phyloP scores from a whole-genome alignment of 371 early-diverging fungal species.

The Syncephalastrum racemosum region DNA sequence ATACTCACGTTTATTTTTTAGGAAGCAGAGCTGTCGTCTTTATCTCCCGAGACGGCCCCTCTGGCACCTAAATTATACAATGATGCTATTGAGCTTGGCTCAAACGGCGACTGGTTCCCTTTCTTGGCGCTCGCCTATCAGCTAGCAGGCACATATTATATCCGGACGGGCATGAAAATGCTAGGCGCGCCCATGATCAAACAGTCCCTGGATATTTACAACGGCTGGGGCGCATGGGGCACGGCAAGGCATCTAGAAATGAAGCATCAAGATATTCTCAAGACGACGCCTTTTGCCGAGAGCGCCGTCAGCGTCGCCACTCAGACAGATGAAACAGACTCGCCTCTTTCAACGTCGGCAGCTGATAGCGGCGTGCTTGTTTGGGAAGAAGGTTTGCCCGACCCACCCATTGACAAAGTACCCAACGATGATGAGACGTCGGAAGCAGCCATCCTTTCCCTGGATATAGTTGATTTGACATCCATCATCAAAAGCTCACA shows the following conservation, averaged over 20 bases:
- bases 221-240: conserved; percentile 41
- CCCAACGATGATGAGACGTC: conserved; percentile 22
- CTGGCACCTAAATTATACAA: conserved; percentile 20
- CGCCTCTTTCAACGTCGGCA: conserved; percentile 3
- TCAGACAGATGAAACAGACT: conserved; percentile 33
- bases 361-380: conserved; percentile 8
- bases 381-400: conserved; percentile 16
- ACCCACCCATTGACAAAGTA: conserved; percentile 26
- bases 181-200: conserved; percentile 30
- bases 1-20: conserved; percentile 7
- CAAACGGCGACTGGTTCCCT: conserved; percentile 28
- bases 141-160: conserved; percentile 27
- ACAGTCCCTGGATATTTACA: conserved; percentile 32
- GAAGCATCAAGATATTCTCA: conserved; percentile 18
- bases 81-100: conserved; percentile 26
- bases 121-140: conserved; percentile 34
- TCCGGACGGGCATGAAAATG: conserved; percentile 25
- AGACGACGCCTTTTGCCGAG: not conserved
- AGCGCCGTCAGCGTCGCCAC: conserved; percentile 17
- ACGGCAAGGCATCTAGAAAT: conserved; percentile 29
- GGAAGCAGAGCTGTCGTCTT: conserved; percentile 35
- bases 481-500: conserved; percentile 51
- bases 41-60: conserved; percentile 15
- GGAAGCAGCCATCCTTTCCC: conserved; percentile 35
- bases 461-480: conserved; percentile 49